phyloP scores from a whole-genome alignment of 2,329 filamentous ascomycete species.

The Sporothrix globosa region DNA sequence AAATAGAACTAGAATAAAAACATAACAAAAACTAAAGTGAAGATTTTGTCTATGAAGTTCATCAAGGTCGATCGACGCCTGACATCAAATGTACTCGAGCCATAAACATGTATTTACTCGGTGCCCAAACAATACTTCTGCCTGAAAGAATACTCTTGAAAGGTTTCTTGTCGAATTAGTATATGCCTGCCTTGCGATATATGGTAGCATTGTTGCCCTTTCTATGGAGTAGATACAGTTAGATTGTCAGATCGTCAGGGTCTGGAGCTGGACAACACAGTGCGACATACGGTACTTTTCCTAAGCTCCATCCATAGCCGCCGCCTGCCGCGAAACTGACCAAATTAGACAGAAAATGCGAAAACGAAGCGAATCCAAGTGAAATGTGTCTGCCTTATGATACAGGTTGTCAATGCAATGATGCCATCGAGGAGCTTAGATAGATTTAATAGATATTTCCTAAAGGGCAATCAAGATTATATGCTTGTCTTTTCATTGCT shows the following conservation, averaged over 20 bases:
- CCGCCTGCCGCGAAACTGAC: neutral
- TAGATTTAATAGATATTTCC: neutral
- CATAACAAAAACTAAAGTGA: neutral
- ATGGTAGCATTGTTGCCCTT: neutral
- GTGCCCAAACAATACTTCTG: neutral
- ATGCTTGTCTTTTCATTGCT: neutral
- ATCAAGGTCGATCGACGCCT: neutral
- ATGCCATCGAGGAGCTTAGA: neutral
- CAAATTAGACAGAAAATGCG: neutral
- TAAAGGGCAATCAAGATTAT: neutral
- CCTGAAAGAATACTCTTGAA: neutral
- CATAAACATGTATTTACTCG: neutral
- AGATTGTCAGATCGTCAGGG: neutral
- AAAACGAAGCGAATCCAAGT: neutral
- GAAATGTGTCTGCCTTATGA: constrained; percentile 14
- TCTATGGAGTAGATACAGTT: neutral
- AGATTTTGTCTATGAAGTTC: neutral
- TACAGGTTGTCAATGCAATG: neutral
- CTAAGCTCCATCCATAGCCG: constrained; percentile 4
- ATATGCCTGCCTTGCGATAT: neutral
- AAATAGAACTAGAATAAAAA: constrained; percentile 21
- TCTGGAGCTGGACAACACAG: neutral
- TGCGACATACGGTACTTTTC: neutral
- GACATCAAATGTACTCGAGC: neutral
- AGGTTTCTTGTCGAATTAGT: no score